A percentile compares a stretch with the other conserved stretches of the same genome.
Evolutionary conservation across 768 basidiomycete genomes (phyloP).

Genomic region (Macrolepiota albuminosa): DNA sequence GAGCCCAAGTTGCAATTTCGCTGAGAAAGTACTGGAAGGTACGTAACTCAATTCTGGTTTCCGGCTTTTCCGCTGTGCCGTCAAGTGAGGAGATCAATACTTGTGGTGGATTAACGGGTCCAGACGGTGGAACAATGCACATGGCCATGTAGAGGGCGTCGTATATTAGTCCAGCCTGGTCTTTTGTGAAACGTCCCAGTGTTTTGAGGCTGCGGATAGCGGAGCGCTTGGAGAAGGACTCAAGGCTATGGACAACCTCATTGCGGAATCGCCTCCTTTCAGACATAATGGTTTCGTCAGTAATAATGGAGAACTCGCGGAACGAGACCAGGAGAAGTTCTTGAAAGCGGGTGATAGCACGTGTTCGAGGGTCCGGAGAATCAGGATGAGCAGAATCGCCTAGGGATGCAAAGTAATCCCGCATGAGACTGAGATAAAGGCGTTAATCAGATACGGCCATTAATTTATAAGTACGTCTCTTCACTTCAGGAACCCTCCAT

Average conservation of each 20-base stretch:
- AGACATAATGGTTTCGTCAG: constrained; percentile 85
- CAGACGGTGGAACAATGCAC: constrained; percentile 69
- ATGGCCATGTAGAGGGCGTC: constrained; percentile 87
- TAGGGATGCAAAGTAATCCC: constrained; percentile 89
- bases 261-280: constrained; percentile 84
- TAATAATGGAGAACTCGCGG: constrained; percentile 95
- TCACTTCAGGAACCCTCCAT: constrained; percentile 93
- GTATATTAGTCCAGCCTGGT: constrained; percentile 86
- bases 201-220: constrained; percentile 83
- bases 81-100: constrained; percentile 54
- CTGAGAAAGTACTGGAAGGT: constrained; percentile 90
- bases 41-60: constrained; percentile 80
- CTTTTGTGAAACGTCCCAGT: constrained; percentile 79
- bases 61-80: constrained; percentile 69
- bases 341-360: constrained; percentile 96
- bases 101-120: constrained; percentile 41
- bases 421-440: constrained; percentile 59
- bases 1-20: constrained; percentile 92
- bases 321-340: constrained; percentile 95
- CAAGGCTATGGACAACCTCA: constrained; percentile 90
- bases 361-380: constrained; percentile 80
- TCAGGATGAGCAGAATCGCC: constrained; percentile 93
- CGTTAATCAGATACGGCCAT: background rate
- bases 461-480: constrained; percentile 15
- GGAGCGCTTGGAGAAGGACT: constrained; percentile 89